Evolutionary conservation across 192 early-diverging fungal genomes (phyloP), one percentile per base, ranked within the genome.

Genomic region (Backusella tarrabulga): DNA sequence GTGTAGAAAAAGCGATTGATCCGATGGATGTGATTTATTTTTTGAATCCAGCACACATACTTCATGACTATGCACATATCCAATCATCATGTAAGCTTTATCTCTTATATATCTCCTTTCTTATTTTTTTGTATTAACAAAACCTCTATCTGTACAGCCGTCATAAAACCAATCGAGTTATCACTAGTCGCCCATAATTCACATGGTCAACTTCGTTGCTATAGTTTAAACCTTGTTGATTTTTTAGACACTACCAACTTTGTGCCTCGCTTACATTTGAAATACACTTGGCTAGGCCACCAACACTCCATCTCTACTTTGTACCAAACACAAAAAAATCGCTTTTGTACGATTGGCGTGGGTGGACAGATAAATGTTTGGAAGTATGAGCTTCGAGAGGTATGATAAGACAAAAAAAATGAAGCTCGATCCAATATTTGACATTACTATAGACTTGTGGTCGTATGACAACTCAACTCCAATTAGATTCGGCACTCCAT

Each of bases 171-270:
- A 5, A 83, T 87, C 6, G 92, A 95, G 73, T 80, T 95, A 1
- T 84, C 83, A 6, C 82, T 95, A 38, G 76, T 92, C 4, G 88
- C 87, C 12, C 87, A 87, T 54, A 88, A 83, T 76, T 81, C 78
- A 5, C 86, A 89, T 34, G 93, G 92, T 2, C 85, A 88, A 2
- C 73, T 95, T 29, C 88, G 88, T 70, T 85, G 86, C 29, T 95
- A 93, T 73, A 87, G 88, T 29, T 89, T 94, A 73, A 91, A 93
- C 67, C 79, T 96, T 35, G 87, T 94, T 79, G 93, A 96, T 52
- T 90, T 95, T 36, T 92, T 95, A 76, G 91, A 91, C 32, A 85
- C 79, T 17, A 83, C 83, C 1, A 88, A 88, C 79, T 87, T 85
- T 66, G 73, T 82, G 14, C 87, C 92, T 6, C 87, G 85, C 36